A percentile compares a stretch with the other conserved stretches of the same genome.
Conservation (phyloP, 2,329 filamentous ascomycete genomes). For the Exophiala bonariae region DNA sequence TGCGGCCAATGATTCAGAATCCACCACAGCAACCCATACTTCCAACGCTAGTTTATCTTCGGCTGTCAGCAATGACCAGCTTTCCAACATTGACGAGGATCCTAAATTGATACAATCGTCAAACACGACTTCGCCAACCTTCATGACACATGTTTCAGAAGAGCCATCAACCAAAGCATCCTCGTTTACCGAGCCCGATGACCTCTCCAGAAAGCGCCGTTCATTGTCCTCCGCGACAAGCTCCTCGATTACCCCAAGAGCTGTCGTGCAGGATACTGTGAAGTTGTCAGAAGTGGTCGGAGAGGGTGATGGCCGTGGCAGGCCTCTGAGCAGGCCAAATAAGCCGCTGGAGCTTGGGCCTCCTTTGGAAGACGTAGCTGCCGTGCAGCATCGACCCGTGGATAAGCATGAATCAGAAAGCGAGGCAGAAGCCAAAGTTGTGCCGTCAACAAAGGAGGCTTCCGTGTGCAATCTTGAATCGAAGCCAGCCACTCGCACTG, state of each 20-base stretch:
- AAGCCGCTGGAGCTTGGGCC: too few relatives aligned
- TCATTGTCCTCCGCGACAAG: slow-evolving; percentile 27
- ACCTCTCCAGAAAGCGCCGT: slow-evolving; percentile 13
- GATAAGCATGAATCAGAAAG: too few relatives aligned
- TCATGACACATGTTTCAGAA: slow-evolving; percentile 27
- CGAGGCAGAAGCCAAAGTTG: too few relatives aligned
- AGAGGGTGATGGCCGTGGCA: too few relatives aligned
- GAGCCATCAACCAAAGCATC: slow-evolving; percentile 36
- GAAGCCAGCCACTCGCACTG: not conserved
- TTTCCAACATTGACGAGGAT: slow-evolving; percentile 21
- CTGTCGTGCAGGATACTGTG: slow-evolving; percentile 1
- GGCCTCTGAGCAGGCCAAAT: too few relatives aligned
- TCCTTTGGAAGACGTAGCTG: too few relatives aligned
- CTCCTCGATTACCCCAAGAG: slow-evolving; percentile 26
- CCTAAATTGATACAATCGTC: slow-evolving; percentile 32
- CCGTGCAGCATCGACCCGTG: too few relatives aligned
- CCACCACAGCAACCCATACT: slow-evolving; percentile 8
- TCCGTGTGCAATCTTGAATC: not conserved
- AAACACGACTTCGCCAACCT: slow-evolving; percentile 29
- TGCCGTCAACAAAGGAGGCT: not conserved
- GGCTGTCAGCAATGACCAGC: slow-evolving; percentile 18
- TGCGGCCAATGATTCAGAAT: slow-evolving; percentile 13
- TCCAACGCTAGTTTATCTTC: slow-evolving; percentile 12
- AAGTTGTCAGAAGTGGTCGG: too few relatives aligned
- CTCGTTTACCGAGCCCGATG: slow-evolving; percentile 32